Percentiles rank a stretch among this genome's conserved stretches.
These are phyloP conservation scores for Asterella californica DNA, from an alignment of 225 moss, liverwort and hornwort genomes.

Conservation along the genomic window DNA sequence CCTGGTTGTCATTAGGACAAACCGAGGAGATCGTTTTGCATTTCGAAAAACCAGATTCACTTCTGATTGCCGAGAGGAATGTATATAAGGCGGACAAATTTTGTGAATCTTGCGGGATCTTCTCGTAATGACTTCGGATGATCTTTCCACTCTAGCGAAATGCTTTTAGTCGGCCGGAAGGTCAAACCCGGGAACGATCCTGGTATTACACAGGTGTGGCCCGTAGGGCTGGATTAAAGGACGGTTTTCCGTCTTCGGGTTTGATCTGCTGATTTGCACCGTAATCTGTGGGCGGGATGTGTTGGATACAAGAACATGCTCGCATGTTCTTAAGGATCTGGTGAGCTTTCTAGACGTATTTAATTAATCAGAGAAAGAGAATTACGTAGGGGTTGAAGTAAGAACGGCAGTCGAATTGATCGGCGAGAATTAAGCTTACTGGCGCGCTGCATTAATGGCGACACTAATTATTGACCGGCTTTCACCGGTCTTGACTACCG, in stretches of 20 bases:
- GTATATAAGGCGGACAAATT: background rate
- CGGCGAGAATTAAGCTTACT: slow-evolving; percentile 13
- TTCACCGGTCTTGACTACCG: background rate
- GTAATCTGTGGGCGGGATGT: slow-evolving; percentile 10
- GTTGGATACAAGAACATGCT: background rate
- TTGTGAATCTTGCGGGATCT: background rate
- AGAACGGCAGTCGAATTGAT: slow-evolving; percentile 13
- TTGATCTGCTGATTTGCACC: background rate
- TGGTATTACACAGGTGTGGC: background rate
- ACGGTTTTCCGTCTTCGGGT: background rate
- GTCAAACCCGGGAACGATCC: background rate
- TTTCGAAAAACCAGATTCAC: background rate
- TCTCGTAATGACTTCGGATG: background rate
- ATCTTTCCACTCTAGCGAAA: background rate
- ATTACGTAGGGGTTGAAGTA: background rate
- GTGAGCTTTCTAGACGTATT: background rate
- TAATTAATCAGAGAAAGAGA: background rate
- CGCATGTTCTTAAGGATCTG: background rate
- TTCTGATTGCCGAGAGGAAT: background rate
- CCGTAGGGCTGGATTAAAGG: background rate
- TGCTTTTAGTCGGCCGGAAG: background rate
- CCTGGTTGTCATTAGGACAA: background rate
- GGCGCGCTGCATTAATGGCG: slow-evolving; percentile 6
- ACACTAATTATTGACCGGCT: background rate
- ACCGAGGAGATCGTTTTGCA: background rate